Evolutionary conservation across 1,284 basidiomycete species (phyloP), one percentile per base, ranked within the genome.

Genomic region (Ustilago tritici): DNA sequence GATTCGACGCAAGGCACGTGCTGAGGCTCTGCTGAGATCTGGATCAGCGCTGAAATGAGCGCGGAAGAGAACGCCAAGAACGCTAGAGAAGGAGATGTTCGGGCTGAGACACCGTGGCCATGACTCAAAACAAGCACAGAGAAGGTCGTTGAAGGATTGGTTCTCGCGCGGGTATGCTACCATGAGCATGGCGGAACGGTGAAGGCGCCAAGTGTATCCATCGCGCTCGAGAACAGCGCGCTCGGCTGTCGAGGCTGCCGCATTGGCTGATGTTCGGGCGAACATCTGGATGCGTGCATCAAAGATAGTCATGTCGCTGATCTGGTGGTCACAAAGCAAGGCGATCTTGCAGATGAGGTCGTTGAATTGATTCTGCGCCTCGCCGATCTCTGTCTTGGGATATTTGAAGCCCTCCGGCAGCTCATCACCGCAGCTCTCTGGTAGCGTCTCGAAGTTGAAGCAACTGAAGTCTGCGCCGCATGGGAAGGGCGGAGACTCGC

Each of bases 21-120:
- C 89, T 0, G 95, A 92, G 7, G 90, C 90, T 32, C 92, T 91
- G 53, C 90, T 91, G 3, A 97, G 66, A n/a, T 69, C 65, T 0
- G 84, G 83, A 76, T 98, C 94, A 31, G 95, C 91, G 78, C 95
- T 95, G 43, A 94, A 90, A 28, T 94, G 90, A 0, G 93, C 93
- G 23, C 91, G 90, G 55, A 95, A 89, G 28, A 97, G 89, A 88
- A 95, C 91, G 75, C 94, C 92, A 58, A 95, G 89, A 0, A 92
- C 90, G 56, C 92, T 92, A 6, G 89, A 87, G 61, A 92, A 86
- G 10, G 86, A 61, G 89, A 86, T 59, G 50, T 76, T 80, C 15
- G 75, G 54, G 90, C 87, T 60, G 0, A 95, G 88, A 75, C 91
- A 92, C 9, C 94, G 90, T 0, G 95, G 95, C 91, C 95, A 93